Conservation (phyloP, 768 basidiomycete species). For the Rickenella mellea region DNA sequence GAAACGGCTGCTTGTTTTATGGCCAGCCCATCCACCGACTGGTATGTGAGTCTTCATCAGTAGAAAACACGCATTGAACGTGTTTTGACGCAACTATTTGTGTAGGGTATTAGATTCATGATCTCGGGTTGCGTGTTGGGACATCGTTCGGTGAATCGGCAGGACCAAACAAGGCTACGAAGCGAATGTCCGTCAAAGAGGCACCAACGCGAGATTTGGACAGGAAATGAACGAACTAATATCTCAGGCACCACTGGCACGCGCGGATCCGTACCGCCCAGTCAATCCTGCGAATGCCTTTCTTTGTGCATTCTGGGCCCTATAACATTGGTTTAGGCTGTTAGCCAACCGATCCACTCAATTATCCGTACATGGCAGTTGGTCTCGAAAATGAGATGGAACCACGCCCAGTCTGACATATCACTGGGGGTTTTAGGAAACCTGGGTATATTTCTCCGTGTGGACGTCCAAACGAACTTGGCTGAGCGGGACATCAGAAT, state of each 20-base stretch:
- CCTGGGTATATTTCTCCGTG: no score
- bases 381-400: slow-evolving; percentile 17
- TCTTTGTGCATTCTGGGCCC: slow-evolving; percentile 8
- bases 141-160: slow-evolving; percentile 16
- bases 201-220: not conserved
- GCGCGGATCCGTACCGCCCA: slow-evolving; percentile 10
- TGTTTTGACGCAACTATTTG: slow-evolving; percentile 21
- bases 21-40: slow-evolving; percentile 22
- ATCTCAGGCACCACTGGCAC: slow-evolving; percentile 11
- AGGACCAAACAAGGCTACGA: slow-evolving; percentile 17
- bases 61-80: not conserved
- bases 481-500: slow-evolving; percentile 14
- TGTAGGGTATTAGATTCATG: slow-evolving; percentile 21
- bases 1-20: slow-evolving; percentile 18
- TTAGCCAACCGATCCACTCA: no score
- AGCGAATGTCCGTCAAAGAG: no score
- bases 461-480: slow-evolving; percentile 20
- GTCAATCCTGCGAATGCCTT: slow-evolving; percentile 10
- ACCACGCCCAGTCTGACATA: slow-evolving; percentile 17
- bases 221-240: slow-evolving; percentile 7
- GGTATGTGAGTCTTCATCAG: not conserved
- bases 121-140: slow-evolving; percentile 18
- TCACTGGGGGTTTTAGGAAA: slow-evolving; percentile 15
- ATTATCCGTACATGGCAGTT: no score
- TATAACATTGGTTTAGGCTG: no score